Evolutionary conservation across 2,329 filamentous ascomycete species (phyloP), one percentile per base, ranked within the genome.

Genomic region (Aspergillus arachidicola): DNA sequence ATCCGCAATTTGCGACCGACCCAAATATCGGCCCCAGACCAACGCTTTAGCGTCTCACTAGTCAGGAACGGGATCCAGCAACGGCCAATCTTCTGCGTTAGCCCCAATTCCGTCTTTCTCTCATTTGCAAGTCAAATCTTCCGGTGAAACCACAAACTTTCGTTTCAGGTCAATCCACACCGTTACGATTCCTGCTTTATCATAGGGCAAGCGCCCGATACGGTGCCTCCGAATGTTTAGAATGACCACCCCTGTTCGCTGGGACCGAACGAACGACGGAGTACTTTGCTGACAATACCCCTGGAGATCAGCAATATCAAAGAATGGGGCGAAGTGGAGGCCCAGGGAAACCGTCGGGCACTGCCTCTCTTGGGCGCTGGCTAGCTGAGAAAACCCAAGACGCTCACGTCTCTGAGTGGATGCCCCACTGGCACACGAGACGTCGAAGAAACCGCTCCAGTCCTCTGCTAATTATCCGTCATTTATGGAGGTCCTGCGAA

Each of bases 361-460:
- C 67, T 63, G 67, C 65, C 63, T 64, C 63, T 58, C 67, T 66
- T 51, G 48, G 48, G 16, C 19, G 28, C n/a, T 67, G 62, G 59
- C 58, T 56, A 23, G 38, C 28, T 36, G 57, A 43, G 45, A 54
- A 60, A 64, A 65, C 63, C 62, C 30, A 64, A 26, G 21, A 32
- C 23, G 30, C 57, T 53, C 58, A 59, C 46, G 28, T 57, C 45
- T 53, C 32, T 58, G 36, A 57, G 41, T 55, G 55, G 60, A 43
- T n/a, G 54, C 36, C 45, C 36, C n/a, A 43, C 61, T 55, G 60
- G 56, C 57, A 59, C 61, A 61, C 56, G 53, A 64, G 54, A 32
- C 50, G 43, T 54, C 43, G 23, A 32, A 30, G 45, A 38, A 57
- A 43, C 19, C 19, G 32, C 53, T 50, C 21, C 6, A 38, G 34